Evolutionary conservation across 257 asterid species (phyloP).

Genomic region (Rubia yunnanensis): DNA sequence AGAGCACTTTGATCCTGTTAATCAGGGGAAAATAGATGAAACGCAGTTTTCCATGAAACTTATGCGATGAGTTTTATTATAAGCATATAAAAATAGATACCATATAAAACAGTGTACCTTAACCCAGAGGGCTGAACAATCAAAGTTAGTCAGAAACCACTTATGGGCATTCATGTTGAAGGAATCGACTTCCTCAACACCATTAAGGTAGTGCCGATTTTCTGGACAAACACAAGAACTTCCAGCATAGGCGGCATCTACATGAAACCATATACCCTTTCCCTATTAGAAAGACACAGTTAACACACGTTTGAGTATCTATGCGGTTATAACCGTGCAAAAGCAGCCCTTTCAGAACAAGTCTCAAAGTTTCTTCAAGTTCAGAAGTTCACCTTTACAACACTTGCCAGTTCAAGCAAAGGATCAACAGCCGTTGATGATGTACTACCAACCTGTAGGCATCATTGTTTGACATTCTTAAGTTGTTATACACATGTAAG

Average conservation of each 20-base stretch:
- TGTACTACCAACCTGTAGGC: constrained; percentile 76
- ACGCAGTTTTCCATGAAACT: not conserved
- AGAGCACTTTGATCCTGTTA: constrained; percentile 79
- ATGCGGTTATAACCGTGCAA: not conserved
- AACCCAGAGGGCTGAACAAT: constrained; percentile 93
- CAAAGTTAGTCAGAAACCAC: constrained; percentile 95
- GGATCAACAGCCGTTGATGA: constrained; percentile 98
- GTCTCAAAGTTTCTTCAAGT: not conserved
- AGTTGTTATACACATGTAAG: not conserved
- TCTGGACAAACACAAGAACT: constrained; percentile 96
- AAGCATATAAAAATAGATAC: not conserved
- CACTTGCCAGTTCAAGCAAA: constrained; percentile 55
- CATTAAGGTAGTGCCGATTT: constrained; percentile 61
- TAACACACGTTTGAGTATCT: constrained; percentile 8
- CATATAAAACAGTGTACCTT: constrained; percentile 46
- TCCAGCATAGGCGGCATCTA: constrained; percentile 99
- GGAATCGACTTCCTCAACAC: constrained; percentile 77
- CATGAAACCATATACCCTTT: constrained; percentile 78
- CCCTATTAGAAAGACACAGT: constrained; percentile 35
- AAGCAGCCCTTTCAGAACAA: not conserved
- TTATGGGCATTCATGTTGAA: constrained; percentile 97
- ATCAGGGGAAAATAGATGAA: constrained; percentile 10
- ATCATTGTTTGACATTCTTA: not conserved
- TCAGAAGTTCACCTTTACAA: constrained; percentile 42
- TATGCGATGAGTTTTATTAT: not conserved